Base-by-base conservation (phyloP, 495 filamentous ascomycete genomes). In the Penicillium pancosmium region DNA sequence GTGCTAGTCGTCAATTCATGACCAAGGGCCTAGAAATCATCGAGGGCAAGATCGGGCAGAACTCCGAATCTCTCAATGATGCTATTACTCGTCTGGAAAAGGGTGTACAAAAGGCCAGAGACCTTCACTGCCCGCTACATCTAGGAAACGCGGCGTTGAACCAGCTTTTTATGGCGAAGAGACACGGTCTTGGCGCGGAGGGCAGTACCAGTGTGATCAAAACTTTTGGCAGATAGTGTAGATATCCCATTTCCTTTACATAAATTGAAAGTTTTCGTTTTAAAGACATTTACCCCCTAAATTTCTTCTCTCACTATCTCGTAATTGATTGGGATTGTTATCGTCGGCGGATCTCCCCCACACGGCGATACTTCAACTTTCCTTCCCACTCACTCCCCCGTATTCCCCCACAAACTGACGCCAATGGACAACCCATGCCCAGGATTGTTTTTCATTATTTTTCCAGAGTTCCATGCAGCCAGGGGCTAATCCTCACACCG, bases 1-100 rank as follows among this genome's bases (percentile, higher is more conserved):
- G 89, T 2, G 79, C 82, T 1, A 90, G 87, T 66, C 77, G 69
- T 16, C 78, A 87, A 61, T 84, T 91, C 57, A 73, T 80, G 63
- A 76, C 75, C n/a, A 69, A 78, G 52, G 86, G 84, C 0, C 68
- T 82, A 10, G 80, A 81, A 31, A 86, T 91, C 66, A 73, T 74
- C 34, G 68, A 76, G 54, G 71, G 68, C 0, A 59, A 56, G 0
- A 69, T 76, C 21, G 72, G 59, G 2, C 55, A 70, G 46, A 61
- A 69, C n/a, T 58, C 57, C 11, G 73, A 72, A 36, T 79, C 82
- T 13, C 81, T 93, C 66, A 80, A 85, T 46, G 62, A 67, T 8
- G 84, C 83, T 18, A 80, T 88, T 40, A 51, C 58, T 4, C 78
- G 81, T 11, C 68, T 97, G n/a, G 84, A 88, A 53, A 73, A 79